Evolutionary conservation across 257 asterid species (phyloP), one percentile per base, ranked within the genome.

Genomic region (Solanum appendiculatum): DNA sequence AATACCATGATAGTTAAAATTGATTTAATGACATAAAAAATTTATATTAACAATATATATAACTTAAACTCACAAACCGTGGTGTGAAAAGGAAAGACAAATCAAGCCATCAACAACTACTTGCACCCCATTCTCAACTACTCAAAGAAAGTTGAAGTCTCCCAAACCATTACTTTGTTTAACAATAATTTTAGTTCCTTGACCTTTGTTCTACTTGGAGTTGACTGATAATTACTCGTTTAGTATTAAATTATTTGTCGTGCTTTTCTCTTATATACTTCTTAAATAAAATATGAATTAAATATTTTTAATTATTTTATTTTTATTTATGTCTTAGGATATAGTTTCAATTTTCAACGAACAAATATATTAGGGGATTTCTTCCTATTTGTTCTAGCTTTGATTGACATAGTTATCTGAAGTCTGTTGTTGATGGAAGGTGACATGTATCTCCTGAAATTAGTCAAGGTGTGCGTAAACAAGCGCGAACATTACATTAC

Each of bases 361-460:
- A 48, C 1, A 46, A 39, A 40, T 48, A 5, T 1, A 15, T 0
- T 5, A 48, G 16, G 60, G 20, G 27, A 7, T 56, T 8, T 21
- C 0, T 56, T 1, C 0, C 10, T 0, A 56, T 56, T 9, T 56
- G 5, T 56, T 21, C 3, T 18, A 56, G 12, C 0, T 8, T 21
- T 56, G 27, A 0, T 56, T 7, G 25, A 2, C 5, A 21, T 5
- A 21, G 27, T 56, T 56, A 56, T 56, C 9, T 7, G 2, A 21
- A 20, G 1, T 21, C 0, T 56, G 4, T 56, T 56, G 12, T 0
- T 56, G 25, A 56, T 1, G 13, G 1, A 56, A 56, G n/a, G 0
- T 56, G 9, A 23, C 9, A 23, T 9, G 2, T 9, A 9, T 60
- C 1, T 60, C 2, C 2, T 60, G 1, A 23, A 60, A 10, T 60